These are phyloP conservation scores for Lepidium sativum DNA, from an alignment of 345 rosid species.

Conservation along the genomic window DNA sequence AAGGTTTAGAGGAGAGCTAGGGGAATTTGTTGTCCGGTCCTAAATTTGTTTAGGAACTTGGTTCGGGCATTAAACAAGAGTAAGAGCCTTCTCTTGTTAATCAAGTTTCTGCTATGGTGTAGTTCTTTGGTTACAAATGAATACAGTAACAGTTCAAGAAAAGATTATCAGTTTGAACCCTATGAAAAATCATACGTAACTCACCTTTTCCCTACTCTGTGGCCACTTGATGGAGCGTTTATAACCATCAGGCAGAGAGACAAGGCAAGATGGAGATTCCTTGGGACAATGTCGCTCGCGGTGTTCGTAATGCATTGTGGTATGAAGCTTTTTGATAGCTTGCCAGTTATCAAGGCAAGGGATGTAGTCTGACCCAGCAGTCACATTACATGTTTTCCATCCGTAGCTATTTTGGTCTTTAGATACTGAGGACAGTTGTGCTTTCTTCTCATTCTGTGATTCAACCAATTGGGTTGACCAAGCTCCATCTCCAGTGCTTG, in stretches of 20 bases:
- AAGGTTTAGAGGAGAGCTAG: neutral
- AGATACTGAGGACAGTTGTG: constrained; percentile 38
- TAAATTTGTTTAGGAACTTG: neutral
- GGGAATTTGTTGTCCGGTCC: neutral
- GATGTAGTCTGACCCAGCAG: constrained; percentile 87
- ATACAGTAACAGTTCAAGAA: neutral
- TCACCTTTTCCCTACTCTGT: constrained; percentile 72
- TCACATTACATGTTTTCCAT: constrained; percentile 83
- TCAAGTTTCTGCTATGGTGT: neutral
- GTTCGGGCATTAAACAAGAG: neutral
- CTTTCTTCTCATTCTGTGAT: constrained; percentile 76
- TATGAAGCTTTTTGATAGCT: constrained; percentile 58
- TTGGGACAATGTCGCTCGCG: constrained; percentile 91
- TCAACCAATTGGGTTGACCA: constrained; percentile 70
- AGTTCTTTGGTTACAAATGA: neutral
- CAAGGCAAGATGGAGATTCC: constrained; percentile 76
- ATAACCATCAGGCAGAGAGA: constrained; percentile 75
- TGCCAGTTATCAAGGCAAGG: constrained; percentile 92
- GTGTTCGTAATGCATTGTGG: constrained; percentile 74
- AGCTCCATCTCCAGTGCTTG: constrained; percentile 40
- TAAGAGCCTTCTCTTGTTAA: neutral
- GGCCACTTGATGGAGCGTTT: constrained; percentile 72
- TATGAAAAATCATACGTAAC: neutral
- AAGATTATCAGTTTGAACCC: neutral
- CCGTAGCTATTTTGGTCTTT: constrained; percentile 28